Conservation (phyloP, 1,139 yeast genomes). For the Diutina scorzettiae region DNA sequence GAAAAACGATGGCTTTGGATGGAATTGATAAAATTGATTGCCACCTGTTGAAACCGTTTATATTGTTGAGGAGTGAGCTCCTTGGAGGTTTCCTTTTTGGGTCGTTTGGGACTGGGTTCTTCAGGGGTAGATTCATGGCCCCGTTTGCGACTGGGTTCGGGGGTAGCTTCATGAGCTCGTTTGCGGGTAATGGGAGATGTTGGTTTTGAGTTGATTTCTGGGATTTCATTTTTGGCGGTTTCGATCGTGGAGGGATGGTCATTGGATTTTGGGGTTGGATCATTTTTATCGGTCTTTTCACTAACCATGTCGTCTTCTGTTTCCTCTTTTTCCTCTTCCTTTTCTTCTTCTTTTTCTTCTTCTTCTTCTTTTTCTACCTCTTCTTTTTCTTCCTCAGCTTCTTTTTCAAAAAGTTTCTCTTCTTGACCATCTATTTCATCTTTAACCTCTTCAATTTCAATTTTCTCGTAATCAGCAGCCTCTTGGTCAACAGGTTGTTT, state of each 20-base stretch:
- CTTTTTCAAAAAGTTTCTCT: no score
- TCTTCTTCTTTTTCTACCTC: conserved; percentile 11
- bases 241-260: no score
- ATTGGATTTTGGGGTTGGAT: no score
- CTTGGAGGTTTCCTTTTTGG: conserved; percentile 6
- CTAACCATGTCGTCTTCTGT: no score
- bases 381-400: background rate
- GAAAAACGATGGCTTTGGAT: conserved; percentile 65
- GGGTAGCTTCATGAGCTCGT: background rate
- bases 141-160: background rate
- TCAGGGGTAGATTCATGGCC: background rate
- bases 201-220: no score
- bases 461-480: background rate
- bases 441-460: background rate
- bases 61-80: conserved; percentile 9
- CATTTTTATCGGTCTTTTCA: no score
- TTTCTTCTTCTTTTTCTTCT: background rate
- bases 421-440: no score
- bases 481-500: no score
- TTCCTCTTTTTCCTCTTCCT: background rate
- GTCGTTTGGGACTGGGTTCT: background rate
- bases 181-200: background rate
- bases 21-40: conserved; percentile 47
- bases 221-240: no score
- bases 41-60: conserved; percentile 42